Percentiles rank a stretch among this genome's conserved stretches.
phyloP scores from a whole-genome alignment of 2,329 filamentous ascomycete genomes.

The Anthostomella pinea region DNA sequence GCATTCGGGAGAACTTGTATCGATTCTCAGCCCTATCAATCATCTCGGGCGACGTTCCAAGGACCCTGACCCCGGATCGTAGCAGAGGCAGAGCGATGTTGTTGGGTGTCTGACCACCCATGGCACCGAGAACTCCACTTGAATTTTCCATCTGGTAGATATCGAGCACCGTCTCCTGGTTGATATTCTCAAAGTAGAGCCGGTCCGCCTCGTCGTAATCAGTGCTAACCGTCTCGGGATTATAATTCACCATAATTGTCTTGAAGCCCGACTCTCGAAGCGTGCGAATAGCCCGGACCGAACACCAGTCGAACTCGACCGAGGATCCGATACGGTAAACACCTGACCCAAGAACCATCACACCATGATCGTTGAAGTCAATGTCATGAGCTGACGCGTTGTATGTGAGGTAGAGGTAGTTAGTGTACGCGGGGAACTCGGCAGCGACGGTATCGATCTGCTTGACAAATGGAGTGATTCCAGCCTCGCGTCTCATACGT shows the following conservation, averaged over 20 bases:
- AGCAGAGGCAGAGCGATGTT: conserved; percentile 92
- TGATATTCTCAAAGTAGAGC: conserved; percentile 96
- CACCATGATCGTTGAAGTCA: conserved; percentile 79
- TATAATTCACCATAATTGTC: conserved; percentile 81
- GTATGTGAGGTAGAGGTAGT: conserved; percentile 96
- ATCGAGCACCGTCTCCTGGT: conserved; percentile 83
- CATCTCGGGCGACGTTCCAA: conserved; percentile 97
- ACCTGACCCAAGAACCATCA: conserved; percentile 95
- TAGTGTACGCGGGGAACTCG: conserved; percentile 91
- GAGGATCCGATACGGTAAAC: conserved; percentile 97
- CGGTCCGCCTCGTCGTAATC: conserved; percentile 95
- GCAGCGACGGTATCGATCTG: conserved; percentile 98
- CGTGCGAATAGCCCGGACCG: conserved; percentile 88
- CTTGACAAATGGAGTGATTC: conserved; percentile 87
- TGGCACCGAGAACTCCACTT: conserved; percentile 83
- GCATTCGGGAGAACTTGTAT: conserved; percentile 98
- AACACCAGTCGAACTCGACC: conserved; percentile 99
- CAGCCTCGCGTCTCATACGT: conserved; percentile 77
- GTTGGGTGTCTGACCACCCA: conserved; percentile 97
- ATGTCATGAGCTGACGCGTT: conserved; percentile 87
- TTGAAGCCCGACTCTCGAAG: conserved; percentile 81
- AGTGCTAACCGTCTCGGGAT: conserved; percentile 84
- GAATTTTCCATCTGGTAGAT: conserved; percentile 87
- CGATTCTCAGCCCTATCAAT: conserved; percentile 96
- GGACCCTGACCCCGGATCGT: conserved; percentile 84